phyloP scores from a whole-genome alignment of 805 yeast species.

The Candida xiaguanensis region DNA sequence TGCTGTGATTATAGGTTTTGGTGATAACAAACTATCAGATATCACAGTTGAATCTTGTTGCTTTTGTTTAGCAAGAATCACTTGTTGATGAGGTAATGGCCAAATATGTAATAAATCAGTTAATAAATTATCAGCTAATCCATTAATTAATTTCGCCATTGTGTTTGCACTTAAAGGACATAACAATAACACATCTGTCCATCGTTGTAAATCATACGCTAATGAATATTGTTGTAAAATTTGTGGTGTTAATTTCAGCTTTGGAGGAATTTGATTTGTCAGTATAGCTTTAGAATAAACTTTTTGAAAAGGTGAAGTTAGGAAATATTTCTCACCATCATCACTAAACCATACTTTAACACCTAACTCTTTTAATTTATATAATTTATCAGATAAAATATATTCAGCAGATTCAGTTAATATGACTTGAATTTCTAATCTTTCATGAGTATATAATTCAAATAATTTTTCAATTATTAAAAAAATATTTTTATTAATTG shows the following conservation, averaged over 20 bases:
- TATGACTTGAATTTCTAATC: slow-evolving; percentile 22
- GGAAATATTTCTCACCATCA: slow-evolving; percentile 16
- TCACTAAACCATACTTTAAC: slow-evolving; percentile 24
- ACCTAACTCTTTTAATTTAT: slow-evolving; percentile 18
- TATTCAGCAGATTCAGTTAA: slow-evolving; percentile 22
- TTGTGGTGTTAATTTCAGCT: slow-evolving; percentile 10
- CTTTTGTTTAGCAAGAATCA: background rate
- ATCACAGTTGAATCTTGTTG: slow-evolving; percentile 14
- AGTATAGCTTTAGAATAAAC: slow-evolving; percentile 8
- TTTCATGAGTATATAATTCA: slow-evolving; percentile 17
- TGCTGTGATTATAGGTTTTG: slow-evolving; percentile 23
- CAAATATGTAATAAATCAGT: slow-evolving; percentile 21
- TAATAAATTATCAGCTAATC: slow-evolving; percentile 22
- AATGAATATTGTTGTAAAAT: slow-evolving; percentile 14
- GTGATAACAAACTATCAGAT: slow-evolving; percentile 14
- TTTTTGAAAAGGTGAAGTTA: slow-evolving; percentile 11
- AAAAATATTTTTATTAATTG: slow-evolving; percentile 19
- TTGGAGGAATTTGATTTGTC: slow-evolving; percentile 3
- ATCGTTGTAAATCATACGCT: slow-evolving; percentile 18
- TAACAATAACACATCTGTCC: slow-evolving; percentile 25
- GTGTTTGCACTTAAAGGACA: slow-evolving; percentile 25
- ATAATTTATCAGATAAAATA: slow-evolving; percentile 17
- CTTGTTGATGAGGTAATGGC: slow-evolving; percentile 16
- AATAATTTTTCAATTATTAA: slow-evolving; percentile 21
- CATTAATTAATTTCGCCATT: slow-evolving; percentile 22